Conservation (phyloP, 306 rosid species). For the Cyclanthera cordifolia region DNA sequence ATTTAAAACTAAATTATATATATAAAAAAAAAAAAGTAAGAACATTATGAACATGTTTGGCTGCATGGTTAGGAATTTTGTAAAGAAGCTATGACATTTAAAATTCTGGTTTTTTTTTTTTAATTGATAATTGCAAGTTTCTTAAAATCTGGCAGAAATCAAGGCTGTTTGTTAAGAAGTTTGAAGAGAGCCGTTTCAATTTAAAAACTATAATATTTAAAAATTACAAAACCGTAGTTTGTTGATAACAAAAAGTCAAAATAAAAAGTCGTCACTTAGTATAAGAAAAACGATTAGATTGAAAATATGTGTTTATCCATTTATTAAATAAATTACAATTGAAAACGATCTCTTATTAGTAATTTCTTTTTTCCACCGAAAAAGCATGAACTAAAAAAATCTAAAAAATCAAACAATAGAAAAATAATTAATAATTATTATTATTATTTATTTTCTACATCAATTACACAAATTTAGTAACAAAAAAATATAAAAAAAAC, state of each 20-base stretch:
- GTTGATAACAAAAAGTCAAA: neutral
- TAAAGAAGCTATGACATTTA: neutral
- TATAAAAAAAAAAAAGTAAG: neutral
- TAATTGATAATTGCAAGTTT: neutral
- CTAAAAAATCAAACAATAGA: too few species aligned
- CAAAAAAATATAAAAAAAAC: too few species aligned
- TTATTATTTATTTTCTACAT: too few species aligned
- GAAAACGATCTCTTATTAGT: too few species aligned
- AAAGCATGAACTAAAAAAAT: too few species aligned
- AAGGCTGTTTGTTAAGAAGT: neutral
- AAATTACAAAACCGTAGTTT: too few species aligned
- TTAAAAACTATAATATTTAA: neutral
- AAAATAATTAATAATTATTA: too few species aligned
- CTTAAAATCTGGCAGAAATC: neutral
- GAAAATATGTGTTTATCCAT: too few species aligned
- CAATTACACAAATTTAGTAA: too few species aligned
- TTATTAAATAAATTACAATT: neutral
- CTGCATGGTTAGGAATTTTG: neutral
- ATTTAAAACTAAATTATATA: too few species aligned
- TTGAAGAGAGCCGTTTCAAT: neutral
- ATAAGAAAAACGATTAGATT: too few species aligned
- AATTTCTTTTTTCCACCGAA: too few species aligned
- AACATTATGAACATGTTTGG: neutral
- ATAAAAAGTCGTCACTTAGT: neutral
- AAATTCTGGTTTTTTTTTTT: neutral